Conservation (phyloP, 2,329 filamentous ascomycete species). For the Ceratocystis smalleyi region DNA sequence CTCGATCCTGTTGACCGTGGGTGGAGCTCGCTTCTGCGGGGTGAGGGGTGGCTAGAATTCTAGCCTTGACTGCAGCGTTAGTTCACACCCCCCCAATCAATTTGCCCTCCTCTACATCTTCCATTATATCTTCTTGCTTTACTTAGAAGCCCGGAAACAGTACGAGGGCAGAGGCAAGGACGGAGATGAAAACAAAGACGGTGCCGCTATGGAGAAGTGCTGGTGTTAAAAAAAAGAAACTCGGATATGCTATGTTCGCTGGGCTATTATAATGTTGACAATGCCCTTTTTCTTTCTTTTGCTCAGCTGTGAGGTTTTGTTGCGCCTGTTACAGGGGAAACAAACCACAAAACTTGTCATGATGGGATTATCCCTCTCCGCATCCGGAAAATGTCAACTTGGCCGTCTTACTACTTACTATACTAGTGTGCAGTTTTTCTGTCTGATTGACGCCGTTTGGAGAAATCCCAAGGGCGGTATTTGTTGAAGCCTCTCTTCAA, state of each 20-base stretch:
- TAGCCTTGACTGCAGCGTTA: not conserved
- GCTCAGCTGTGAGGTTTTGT: not conserved
- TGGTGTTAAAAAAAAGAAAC: not conserved
- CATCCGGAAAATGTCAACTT: slow-evolving; percentile 1
- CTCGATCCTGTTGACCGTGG: slow-evolving; percentile 3
- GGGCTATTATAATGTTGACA: not conserved
- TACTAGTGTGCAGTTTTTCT: slow-evolving; percentile 3
- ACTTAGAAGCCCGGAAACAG: not conserved
- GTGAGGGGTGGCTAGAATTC: not conserved
- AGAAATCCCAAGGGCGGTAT: slow-evolving; percentile 2
- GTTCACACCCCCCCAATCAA: not conserved
- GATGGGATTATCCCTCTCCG: not conserved
- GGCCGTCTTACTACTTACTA: slow-evolving; percentile 5
- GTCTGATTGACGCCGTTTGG: slow-evolving; percentile 2
- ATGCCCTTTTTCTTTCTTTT: not conserved
- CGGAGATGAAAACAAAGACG: not conserved
- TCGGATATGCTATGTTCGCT: not conserved
- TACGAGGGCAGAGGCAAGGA: not conserved
- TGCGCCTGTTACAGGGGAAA: not conserved
- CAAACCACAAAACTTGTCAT: not conserved
- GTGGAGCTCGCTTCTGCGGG: slow-evolving; percentile 1
- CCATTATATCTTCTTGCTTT: not conserved
- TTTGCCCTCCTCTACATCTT: not conserved
- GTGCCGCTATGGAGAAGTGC: not conserved
- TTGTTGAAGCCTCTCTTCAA: slow-evolving; percentile 10